A percentile compares a stretch with the other conserved stretches of the same genome.
phyloP scores from a whole-genome alignment of 208 protist species.

The Phytomonas serpens region DNA sequence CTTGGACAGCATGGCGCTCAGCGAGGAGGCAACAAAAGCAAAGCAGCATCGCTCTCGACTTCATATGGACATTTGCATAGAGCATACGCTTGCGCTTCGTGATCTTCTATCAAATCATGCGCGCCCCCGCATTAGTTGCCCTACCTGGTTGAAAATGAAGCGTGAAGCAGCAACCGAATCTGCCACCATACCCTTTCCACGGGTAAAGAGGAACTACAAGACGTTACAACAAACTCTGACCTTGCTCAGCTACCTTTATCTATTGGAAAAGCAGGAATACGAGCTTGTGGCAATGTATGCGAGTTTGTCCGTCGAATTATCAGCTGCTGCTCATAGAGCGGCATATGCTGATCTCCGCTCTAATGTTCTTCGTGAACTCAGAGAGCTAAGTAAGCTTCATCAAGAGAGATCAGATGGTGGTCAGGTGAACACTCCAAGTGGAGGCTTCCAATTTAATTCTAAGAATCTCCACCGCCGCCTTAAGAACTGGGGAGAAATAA shows the following conservation, averaged over 20 bases:
- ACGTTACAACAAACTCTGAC: constrained; percentile 30
- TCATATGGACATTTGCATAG: constrained; percentile 21
- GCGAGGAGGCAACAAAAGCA: background rate
- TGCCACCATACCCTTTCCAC: constrained; percentile 9
- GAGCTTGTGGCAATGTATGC: constrained; percentile 56
- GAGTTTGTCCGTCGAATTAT: constrained; percentile 33
- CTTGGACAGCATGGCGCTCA: background rate
- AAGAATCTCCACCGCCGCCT: background rate
- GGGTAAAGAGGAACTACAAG: constrained; percentile 15
- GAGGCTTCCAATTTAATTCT: background rate
- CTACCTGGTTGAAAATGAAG: background rate
- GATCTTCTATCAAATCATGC: constrained; percentile 12
- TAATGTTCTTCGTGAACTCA: background rate
- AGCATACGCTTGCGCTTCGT: constrained; percentile 29
- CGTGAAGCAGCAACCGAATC: constrained; percentile 1
- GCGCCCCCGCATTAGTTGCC: constrained; percentile 20
- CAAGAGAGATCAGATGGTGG: background rate
- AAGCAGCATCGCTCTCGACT: background rate
- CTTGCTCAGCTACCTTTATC: constrained; percentile 50
- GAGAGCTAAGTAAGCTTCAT: background rate
- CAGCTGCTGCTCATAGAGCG: constrained; percentile 11
- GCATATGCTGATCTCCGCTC: constrained; percentile 1
- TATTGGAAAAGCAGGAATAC: constrained; percentile 39
- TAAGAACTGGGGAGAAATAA: background rate
- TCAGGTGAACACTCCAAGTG: background rate